A percentile compares a stretch with the other conserved stretches of the same genome.
Conservation (phyloP, 768 basidiomycete genomes). For the Tulasnella sp. region DNA sequence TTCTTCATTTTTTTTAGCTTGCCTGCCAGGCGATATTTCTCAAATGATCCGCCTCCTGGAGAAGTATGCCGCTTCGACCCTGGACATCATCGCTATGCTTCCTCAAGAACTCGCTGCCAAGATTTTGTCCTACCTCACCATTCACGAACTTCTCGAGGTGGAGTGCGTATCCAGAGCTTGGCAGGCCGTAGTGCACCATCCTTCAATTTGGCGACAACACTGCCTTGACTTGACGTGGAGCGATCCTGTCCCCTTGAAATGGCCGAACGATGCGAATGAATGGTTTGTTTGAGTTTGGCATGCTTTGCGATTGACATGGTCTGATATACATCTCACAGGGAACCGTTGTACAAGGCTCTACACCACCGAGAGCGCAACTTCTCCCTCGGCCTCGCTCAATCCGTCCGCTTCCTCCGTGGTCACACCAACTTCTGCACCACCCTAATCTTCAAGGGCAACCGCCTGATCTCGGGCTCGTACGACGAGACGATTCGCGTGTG, state of each 20-base stretch:
- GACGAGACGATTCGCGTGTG: constrained; percentile 93
- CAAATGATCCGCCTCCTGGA: constrained; percentile 82
- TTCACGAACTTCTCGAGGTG: constrained; percentile 64
- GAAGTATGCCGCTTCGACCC: constrained; percentile 80
- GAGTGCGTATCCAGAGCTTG: constrained; percentile 57
- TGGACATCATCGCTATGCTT: constrained; percentile 77
- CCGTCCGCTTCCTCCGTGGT: constrained; percentile 73
- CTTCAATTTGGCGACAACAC: constrained; percentile 76
- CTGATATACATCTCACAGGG: constrained; percentile 45
- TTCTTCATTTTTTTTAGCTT: constrained; percentile 52
- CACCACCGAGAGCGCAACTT: constrained; percentile 89
- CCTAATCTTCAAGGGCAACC: constrained; percentile 68
- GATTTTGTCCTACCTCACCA: constrained; percentile 61
- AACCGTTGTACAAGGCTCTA: constrained; percentile 74
- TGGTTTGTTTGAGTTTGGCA: constrained; percentile 56
- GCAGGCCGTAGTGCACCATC: constrained; percentile 57
- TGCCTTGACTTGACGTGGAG: constrained; percentile 51
- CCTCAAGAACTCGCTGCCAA: constrained; percentile 66
- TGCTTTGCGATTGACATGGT: not conserved
- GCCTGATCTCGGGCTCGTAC: constrained; percentile 86
- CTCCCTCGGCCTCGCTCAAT: constrained; percentile 71
- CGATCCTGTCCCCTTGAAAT: constrained; percentile 34
- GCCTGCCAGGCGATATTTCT: constrained; percentile 82
- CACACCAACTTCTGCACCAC: constrained; percentile 91
- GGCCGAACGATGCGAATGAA: constrained; percentile 58